These are phyloP conservation scores for Scenedesmus sp. DNA, from an alignment of 163 green algal species.

Conservation along the genomic window DNA sequence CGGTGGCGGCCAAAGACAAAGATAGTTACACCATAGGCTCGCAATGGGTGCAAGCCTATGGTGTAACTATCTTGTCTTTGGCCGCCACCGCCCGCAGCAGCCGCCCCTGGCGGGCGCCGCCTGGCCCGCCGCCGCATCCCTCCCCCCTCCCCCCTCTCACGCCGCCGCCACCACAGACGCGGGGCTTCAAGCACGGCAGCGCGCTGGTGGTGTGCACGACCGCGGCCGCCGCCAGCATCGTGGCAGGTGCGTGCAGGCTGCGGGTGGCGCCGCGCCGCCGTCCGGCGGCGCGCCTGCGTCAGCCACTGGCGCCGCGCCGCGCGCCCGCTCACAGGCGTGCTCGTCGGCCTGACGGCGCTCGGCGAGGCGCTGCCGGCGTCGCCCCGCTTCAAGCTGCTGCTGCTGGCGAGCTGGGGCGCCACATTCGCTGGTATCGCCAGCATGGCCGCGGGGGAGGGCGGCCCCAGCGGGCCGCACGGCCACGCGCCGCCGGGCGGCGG, in stretches of 20 bases:
- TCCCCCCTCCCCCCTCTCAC: neutral
- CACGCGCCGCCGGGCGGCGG: too few relatives aligned
- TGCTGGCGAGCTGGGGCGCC: constrained; percentile 34
- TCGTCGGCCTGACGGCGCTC: constrained; percentile 44
- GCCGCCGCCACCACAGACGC: constrained; percentile 63
- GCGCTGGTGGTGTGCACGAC: constrained; percentile 75
- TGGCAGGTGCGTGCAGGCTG: constrained; percentile 47
- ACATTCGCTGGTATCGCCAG: constrained; percentile 27
- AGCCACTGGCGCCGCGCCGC: neutral
- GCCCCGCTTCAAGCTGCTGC: constrained; percentile 1
- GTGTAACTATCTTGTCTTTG: too few relatives aligned
- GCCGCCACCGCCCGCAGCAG: too few relatives aligned
- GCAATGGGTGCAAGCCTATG: too few relatives aligned
- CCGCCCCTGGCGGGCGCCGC: too few relatives aligned
- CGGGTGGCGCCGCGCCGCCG: neutral
- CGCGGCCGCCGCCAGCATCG: constrained; percentile 68
- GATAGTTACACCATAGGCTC: too few relatives aligned
- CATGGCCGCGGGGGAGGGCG: constrained; percentile 14
- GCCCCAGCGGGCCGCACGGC: neutral
- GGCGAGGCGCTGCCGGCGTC: constrained; percentile 18
- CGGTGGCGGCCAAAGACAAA: too few relatives aligned
- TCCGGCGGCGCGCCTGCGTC: neutral
- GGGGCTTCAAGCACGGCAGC: constrained; percentile 72
- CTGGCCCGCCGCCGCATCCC: neutral
- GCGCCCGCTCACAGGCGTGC: constrained; percentile 7